phyloP scores from a whole-genome alignment of 2,329 filamentous ascomycete species.

The Trichoderma atroviride region DNA sequence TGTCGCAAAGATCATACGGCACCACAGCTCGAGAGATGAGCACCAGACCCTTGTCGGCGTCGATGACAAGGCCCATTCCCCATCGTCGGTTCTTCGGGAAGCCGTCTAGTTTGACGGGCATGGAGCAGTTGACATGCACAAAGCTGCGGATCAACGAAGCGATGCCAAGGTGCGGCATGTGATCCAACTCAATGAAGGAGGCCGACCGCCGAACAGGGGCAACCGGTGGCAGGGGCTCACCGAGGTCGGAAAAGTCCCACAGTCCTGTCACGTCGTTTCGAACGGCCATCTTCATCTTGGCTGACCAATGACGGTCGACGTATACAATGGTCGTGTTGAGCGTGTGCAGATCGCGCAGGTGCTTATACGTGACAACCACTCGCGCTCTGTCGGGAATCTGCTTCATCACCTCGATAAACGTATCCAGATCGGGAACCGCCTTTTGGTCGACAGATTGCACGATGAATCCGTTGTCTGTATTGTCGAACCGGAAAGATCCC shows the following conservation, averaged over 20 bases:
- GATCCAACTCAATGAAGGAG: slow-evolving; percentile 88
- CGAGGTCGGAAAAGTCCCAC: slow-evolving; percentile 92
- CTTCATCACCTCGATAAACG: slow-evolving; percentile 91
- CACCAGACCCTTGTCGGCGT: slow-evolving; percentile 93
- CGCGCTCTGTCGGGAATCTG: slow-evolving; percentile 78
- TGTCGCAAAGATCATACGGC: slow-evolving; percentile 95
- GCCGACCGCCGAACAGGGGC: slow-evolving; percentile 75
- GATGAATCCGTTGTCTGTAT: slow-evolving; percentile 88
- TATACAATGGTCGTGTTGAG: slow-evolving; percentile 90
- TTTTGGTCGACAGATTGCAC: slow-evolving; percentile 91
- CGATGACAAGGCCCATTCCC: slow-evolving; percentile 95
- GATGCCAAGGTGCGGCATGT: slow-evolving; percentile 85
- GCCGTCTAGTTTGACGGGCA: slow-evolving; percentile 97
- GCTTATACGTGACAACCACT: slow-evolving; percentile 93
- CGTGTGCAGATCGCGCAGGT: slow-evolving; percentile 91
- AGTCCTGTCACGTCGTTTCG: slow-evolving; percentile 87
- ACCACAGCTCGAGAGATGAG: slow-evolving; percentile 93
- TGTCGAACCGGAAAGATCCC: slow-evolving; percentile 93
- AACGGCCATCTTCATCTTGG: slow-evolving; percentile 89
- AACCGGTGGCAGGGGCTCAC: slow-evolving; percentile 75
- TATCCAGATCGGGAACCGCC: slow-evolving; percentile 81
- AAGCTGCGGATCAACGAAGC: slow-evolving; percentile 93
- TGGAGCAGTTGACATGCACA: slow-evolving; percentile 86
- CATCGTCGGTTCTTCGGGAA: slow-evolving; percentile 93
- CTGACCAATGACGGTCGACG: slow-evolving; percentile 93